phyloP scores from a whole-genome alignment of 352 stramenopile species.

The Peronospora farinosa region DNA sequence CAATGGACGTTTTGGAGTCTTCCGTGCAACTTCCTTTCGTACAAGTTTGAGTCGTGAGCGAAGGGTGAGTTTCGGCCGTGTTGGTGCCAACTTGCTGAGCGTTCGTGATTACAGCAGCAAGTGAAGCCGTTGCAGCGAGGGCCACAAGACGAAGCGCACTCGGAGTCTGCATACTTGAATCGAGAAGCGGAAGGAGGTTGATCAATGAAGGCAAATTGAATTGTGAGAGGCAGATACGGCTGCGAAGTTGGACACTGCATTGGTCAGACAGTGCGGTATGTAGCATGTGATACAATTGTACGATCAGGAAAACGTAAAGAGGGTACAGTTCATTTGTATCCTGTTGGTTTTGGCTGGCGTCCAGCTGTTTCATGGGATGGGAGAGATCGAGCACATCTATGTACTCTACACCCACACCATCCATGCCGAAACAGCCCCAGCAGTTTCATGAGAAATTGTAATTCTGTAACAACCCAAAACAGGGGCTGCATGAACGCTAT shows the following conservation, averaged over 20 bases:
- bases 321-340: too few species aligned
- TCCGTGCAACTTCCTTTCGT: conserved; percentile 21
- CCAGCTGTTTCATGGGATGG: too few species aligned
- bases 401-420: too few species aligned
- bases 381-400: too few species aligned
- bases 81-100: conserved; percentile 37
- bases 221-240: conserved; percentile 8
- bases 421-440: too few species aligned
- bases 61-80: conserved; percentile 38
- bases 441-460: too few species aligned
- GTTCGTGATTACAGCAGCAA: conserved; percentile 3
- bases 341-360: too few species aligned
- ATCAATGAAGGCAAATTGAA: conserved; percentile 24
- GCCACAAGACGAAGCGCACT: conserved; percentile 20
- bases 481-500: too few species aligned
- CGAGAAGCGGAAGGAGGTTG: not conserved
- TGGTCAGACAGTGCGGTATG: too few species aligned
- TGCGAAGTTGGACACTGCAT: not conserved
- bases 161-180: conserved; percentile 22
- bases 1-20: conserved; percentile 34
- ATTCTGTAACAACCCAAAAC: too few species aligned
- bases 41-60: conserved; percentile 28
- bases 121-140: conserved; percentile 8
- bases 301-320: too few species aligned
- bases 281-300: too few species aligned